Percentiles rank a stretch among this genome's conserved stretches.
Evolutionary conservation across 2,329 filamentous ascomycete species (phyloP).

Genomic region (Onygenales sp.): DNA sequence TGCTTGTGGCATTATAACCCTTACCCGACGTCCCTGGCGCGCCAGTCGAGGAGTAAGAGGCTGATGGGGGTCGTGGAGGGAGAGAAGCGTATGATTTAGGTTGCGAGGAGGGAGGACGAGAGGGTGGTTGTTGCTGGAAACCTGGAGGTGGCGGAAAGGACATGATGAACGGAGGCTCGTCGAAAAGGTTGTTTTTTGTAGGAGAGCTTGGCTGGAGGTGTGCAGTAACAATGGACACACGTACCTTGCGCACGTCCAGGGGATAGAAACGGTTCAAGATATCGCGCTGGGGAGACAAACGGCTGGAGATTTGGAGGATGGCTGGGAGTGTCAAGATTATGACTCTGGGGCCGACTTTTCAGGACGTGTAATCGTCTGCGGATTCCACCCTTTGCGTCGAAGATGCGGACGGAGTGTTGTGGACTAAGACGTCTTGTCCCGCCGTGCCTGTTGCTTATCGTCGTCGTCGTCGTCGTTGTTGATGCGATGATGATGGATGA

Average conservation of each 20-base stretch:
- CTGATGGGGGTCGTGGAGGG: constrained; percentile 61
- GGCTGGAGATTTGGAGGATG: too few species aligned
- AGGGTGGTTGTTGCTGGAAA: constrained; percentile 39
- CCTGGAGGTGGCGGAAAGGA: constrained; percentile 81
- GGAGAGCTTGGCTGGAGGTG: constrained; percentile 5
- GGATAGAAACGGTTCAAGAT: neutral
- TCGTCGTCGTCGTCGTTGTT: neutral
- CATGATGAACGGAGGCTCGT: constrained; percentile 52
- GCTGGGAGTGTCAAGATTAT: too few species aligned
- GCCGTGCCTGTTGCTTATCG: neutral
- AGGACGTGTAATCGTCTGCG: too few species aligned
- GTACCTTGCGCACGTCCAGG: constrained; percentile 13
- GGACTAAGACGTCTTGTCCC: neutral
- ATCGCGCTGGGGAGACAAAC: neutral
- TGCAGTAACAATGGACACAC: constrained; percentile 11
- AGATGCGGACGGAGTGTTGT: too few species aligned
- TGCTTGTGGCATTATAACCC: constrained; percentile 15
- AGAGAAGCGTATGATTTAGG: constrained; percentile 50
- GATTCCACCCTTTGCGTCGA: too few species aligned
- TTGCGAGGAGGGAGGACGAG: constrained; percentile 30
- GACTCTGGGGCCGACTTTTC: too few species aligned
- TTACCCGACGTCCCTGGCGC: constrained; percentile 18
- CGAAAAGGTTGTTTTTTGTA: constrained; percentile 8
- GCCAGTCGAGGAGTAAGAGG: constrained; percentile 24
- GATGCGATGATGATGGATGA: neutral